Evolutionary conservation across 768 basidiomycete genomes (phyloP).

Genomic region (Ramaria rubella): DNA sequence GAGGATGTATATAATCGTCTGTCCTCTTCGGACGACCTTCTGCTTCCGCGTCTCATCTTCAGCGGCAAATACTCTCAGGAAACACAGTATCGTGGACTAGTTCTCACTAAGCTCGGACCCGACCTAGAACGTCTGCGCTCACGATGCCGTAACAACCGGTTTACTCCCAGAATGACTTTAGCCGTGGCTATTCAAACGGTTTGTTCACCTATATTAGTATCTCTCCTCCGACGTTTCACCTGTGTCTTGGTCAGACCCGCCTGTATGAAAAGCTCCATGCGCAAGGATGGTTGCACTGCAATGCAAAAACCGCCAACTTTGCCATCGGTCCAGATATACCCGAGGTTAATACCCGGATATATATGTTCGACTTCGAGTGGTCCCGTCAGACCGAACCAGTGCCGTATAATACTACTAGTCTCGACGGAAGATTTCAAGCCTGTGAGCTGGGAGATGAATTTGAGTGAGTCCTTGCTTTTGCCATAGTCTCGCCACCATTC

Average conservation of each 20-base stretch:
- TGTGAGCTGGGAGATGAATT: neutral
- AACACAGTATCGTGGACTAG: neutral
- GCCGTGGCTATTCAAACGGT: neutral
- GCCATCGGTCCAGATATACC: slow-evolving; percentile 1
- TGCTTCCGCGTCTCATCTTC: neutral
- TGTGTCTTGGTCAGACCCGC: neutral
- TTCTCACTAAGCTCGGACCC: neutral
- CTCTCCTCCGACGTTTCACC: neutral
- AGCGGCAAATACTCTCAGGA: neutral
- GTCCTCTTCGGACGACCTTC: neutral
- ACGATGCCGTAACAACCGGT: neutral
- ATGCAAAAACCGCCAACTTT: neutral
- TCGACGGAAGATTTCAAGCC: neutral
- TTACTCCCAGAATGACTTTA: neutral
- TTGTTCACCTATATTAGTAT: neutral
- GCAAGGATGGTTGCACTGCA: slow-evolving; percentile 1
- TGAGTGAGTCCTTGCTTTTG: neutral
- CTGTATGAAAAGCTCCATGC: neutral
- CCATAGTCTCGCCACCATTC: neutral
- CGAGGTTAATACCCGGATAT: neutral
- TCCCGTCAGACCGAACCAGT: neutral
- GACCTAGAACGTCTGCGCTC: neutral
- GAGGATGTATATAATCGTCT: neutral
- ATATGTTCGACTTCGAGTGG: neutral
- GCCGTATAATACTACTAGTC: neutral